Base-by-base conservation (phyloP, 352 stramenopile species). In the Phytophthora capsici region DNA sequence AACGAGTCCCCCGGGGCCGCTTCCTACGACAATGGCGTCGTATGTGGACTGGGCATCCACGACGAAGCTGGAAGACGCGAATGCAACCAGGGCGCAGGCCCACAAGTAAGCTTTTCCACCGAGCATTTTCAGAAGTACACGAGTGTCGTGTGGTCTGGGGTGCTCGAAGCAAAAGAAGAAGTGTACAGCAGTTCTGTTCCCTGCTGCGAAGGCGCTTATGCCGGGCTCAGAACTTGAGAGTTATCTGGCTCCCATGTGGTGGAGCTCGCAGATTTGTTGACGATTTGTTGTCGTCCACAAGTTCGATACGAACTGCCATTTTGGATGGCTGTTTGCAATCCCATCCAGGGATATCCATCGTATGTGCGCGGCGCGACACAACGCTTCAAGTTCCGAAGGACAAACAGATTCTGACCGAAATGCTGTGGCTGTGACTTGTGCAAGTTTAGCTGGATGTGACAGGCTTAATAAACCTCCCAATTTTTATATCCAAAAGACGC, bases 21-120 rank as follows among this genome's bases (percentile, higher is more conserved):
- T 85, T 44, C 82, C 80, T 9, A 91, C 61, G 53, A 89, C 57
- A 44, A 89, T 72, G 10, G 80, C 78, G 30, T 91, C 80, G 65
- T 87, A 89, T 6, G 66, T 53, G 16, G 60, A 62, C 26, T 82
- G 68, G 14, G 56, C 69, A n/a, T 65, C 40, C n/a, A 50, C 37
- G 26, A 59, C 30, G 12, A 57, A 37, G 14, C 55, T 67, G 22
- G 61, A 63, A 40, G 45, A 51, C 9, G 56, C 50, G 17, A 73
- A 46, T 7, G 66, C 53, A 30, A 71, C 56, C 30, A 75, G 26
- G 8, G 67, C 46, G 3, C 55, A 71, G 13, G 50, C 56, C 67
- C 67, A 75, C 6, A 69, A 30, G 32, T 68, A 72, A 45, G 51
- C n/a, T 36, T 64, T 69, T 49, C 58, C 64, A 46, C 48, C 47